Percentiles rank a stretch among this genome's conserved stretches.
These are phyloP conservation scores for Ceratocystis albifundus DNA, from an alignment of 2,329 filamentous ascomycete genomes.

Conservation along the genomic window DNA sequence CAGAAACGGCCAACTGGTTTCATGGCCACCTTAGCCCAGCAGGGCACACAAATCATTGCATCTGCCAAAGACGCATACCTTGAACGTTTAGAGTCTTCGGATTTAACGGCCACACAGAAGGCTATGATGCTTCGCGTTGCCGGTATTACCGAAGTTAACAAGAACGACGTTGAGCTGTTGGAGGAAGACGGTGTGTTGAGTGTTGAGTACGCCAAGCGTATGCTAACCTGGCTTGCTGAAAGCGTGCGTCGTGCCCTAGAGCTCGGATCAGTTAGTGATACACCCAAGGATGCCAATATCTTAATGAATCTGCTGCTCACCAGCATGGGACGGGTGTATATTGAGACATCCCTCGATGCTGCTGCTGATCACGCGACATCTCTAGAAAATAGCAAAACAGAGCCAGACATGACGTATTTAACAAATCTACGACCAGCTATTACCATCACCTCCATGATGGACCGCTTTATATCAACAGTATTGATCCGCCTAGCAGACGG, in stretches of 20 bases:
- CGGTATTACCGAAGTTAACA: constrained; percentile 63
- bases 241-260: constrained; percentile 84
- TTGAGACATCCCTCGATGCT: constrained; percentile 57
- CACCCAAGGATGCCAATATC: constrained; percentile 82
- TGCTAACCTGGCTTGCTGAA: constrained; percentile 96
- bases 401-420: constrained; percentile 80
- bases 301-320: constrained; percentile 72
- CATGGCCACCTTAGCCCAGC: constrained; percentile 81
- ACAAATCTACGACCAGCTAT: constrained; percentile 68
- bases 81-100: constrained; percentile 75
- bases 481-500: constrained; percentile 79
- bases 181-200: constrained; percentile 81
- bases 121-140: constrained; percentile 82
- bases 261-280: constrained; percentile 75
- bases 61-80: constrained; percentile 87
- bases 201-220: constrained; percentile 82
- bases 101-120: constrained; percentile 78
- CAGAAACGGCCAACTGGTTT: constrained; percentile 87
- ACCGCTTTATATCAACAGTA: constrained; percentile 80
- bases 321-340: constrained; percentile 75
- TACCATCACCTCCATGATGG: constrained; percentile 83
- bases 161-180: constrained; percentile 78
- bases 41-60: constrained; percentile 76
- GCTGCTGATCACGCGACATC: constrained; percentile 60
- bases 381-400: constrained; percentile 67